These are phyloP conservation scores for Penicillium thymicola DNA, from an alignment of 2,329 filamentous ascomycete species.

Conservation along the genomic window DNA sequence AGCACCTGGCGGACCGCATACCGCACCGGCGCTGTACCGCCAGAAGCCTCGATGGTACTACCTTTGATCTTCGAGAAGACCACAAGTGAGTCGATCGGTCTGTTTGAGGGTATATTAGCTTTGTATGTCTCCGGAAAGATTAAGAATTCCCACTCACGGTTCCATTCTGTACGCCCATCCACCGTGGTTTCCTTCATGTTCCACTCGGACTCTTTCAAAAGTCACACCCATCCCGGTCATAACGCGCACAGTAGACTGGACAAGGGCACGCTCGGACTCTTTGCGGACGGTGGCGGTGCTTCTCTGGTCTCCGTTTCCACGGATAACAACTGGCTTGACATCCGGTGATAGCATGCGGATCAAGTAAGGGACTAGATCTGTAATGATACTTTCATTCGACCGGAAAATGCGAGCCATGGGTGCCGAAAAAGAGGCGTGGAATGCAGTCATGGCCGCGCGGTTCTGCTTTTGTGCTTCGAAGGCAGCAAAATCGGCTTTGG, in stretches of 20 bases:
- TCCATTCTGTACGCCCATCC: conserved; percentile 93
- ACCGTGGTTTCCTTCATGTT: conserved; percentile 60
- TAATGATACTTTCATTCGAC: conserved; percentile 71
- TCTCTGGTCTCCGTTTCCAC: conserved; percentile 61
- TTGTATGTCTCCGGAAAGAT: not conserved
- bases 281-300: conserved; percentile 82
- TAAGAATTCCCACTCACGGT: conserved; percentile 60
- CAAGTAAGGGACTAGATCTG: conserved; percentile 80
- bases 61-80: conserved; percentile 53
- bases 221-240: conserved; percentile 79
- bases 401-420: conserved; percentile 74
- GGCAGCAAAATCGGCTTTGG: conserved; percentile 76
- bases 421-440: conserved; percentile 70
- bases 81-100: conserved; percentile 71
- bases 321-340: conserved; percentile 84
- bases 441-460: conserved; percentile 65
- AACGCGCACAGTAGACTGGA: conserved; percentile 73
- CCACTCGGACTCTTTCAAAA: conserved; percentile 77
- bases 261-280: conserved; percentile 76
- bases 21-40: conserved; percentile 69
- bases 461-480: conserved; percentile 78
- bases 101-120: conserved; percentile 25
- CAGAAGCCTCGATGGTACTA: conserved; percentile 46
- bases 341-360: conserved; percentile 81
- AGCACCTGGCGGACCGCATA: conserved; percentile 92